Base-by-base conservation (phyloP, 2,329 filamentous ascomycete species). In the Plenodomus biglobosus region DNA sequence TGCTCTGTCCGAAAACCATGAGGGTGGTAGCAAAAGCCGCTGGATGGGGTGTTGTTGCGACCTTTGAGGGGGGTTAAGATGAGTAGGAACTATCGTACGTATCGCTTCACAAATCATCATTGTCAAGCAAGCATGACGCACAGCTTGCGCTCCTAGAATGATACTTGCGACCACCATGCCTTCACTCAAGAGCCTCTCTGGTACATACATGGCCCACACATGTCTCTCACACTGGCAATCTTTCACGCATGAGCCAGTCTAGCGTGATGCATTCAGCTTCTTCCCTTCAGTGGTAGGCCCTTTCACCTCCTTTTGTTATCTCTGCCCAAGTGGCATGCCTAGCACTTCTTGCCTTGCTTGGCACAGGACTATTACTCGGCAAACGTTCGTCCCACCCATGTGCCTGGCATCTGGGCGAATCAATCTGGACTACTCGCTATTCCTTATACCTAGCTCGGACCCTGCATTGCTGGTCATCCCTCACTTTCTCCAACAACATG, bases 351-450 rank as follows among this genome's bases (percentile, higher is more conserved):
- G 59, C 60, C 47, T 51, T 53, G 30, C 66, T 69, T 69, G 64
- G 66, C 64, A 44, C 44, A 40, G 52, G 54, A 44, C 40, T 39
- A 44, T 18, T 50, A 44, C 20, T 50, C 61, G 61, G 68, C 45
- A 68, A 68, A 66, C 61, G 46, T 61, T 63, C 51, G 63, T 65
- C 63, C 50, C 60, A 43, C 54, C 54, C 52, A 53, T 58, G 55
- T 66, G 56, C 55, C 62, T 65, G 53, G 48, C 44, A 36, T 45
- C 38, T 45, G 49, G 48, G 37, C 52, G 51, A 62, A 56, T 59
- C 51, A 48, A 46, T 24, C 16, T 38, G n/a, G 36, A 20, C 30
- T 38, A 49, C 41, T 37, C 22, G 21, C 38, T 36, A 21, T 40
- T 45, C 49, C 36, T 59, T 58, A 59, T 64, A 55, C 46, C 55